Evolutionary conservation across 352 stramenopile genomes (phyloP).

Genomic region (Porosira glacialis): DNA sequence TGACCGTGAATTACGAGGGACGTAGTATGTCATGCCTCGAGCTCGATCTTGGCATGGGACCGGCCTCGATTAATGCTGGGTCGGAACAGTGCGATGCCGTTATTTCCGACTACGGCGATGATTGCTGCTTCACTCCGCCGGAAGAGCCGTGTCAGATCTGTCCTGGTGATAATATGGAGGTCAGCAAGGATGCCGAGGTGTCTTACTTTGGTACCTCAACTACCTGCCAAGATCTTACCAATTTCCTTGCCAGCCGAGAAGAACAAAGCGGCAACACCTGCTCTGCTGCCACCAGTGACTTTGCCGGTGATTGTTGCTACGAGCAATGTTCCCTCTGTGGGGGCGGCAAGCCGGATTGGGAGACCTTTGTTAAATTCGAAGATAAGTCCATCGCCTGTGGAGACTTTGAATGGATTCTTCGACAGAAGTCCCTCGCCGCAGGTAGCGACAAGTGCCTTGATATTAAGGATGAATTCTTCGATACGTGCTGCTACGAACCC

Average conservation of each 20-base stretch:
- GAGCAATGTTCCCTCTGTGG: conserved; percentile 50
- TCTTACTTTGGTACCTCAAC: conserved; percentile 57
- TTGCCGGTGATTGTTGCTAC: conserved; percentile 43
- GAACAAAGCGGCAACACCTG: conserved; percentile 54
- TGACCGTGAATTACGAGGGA: conserved; percentile 53
- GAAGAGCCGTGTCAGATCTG: conserved; percentile 51
- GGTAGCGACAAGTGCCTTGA: conserved; percentile 46
- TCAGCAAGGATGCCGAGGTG: conserved; percentile 38
- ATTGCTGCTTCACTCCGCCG: conserved; percentile 49
- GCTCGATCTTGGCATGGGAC: conserved; percentile 39
- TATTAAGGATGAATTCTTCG: conserved; percentile 45
- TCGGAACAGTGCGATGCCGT: conserved; percentile 47
- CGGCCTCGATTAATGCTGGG: conserved; percentile 44
- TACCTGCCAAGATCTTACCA: conserved; percentile 58
- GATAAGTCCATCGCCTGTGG: conserved; percentile 53
- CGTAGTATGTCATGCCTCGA: conserved; percentile 47
- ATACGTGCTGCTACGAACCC: conserved; percentile 51
- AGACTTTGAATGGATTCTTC: conserved; percentile 53
- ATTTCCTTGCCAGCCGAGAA: conserved; percentile 49
- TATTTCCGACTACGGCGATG: conserved; percentile 38
- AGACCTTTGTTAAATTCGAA: conserved; percentile 55
- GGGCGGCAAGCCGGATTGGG: conserved; percentile 52
- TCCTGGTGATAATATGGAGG: conserved; percentile 29
- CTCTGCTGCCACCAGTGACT: conserved; percentile 47
- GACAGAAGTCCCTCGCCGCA: conserved; percentile 41